phyloP scores from a whole-genome alignment of 1,139 yeast species.

The Kodamaea anthophila region DNA sequence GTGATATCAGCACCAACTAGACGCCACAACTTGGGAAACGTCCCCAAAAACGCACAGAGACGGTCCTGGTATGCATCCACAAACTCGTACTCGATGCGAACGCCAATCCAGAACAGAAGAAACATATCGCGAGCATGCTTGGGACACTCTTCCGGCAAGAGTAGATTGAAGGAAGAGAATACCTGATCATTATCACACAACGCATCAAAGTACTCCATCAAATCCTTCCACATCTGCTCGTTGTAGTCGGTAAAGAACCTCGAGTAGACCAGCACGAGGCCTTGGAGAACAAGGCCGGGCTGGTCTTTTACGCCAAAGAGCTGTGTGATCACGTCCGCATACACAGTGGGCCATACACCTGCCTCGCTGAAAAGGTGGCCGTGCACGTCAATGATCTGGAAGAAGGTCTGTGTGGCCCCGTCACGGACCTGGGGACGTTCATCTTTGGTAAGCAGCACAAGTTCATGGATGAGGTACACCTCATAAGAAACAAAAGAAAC shows the following conservation, averaged over 20 bases:
- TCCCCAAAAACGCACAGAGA: slow-evolving; percentile 42
- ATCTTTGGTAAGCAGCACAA: slow-evolving; percentile 61
- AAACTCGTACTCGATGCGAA: slow-evolving; percentile 56
- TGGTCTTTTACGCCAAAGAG: slow-evolving; percentile 36
- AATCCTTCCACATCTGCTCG: slow-evolving; percentile 35
- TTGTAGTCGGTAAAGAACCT: slow-evolving; percentile 33
- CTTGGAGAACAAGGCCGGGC: slow-evolving; percentile 55
- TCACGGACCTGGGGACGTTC: slow-evolving; percentile 75
- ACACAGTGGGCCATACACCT: slow-evolving; percentile 53
- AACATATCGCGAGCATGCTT: slow-evolving; percentile 12
- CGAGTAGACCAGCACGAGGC: slow-evolving; percentile 47
- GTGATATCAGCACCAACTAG: slow-evolving; percentile 26
- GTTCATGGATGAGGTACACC: slow-evolving; percentile 54
- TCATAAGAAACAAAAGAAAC: slow-evolving; percentile 40
- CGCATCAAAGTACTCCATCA: slow-evolving; percentile 42
- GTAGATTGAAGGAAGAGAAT: slow-evolving; percentile 45
- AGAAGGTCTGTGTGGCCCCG: slow-evolving; percentile 84
- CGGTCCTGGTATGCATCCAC: slow-evolving; percentile 49
- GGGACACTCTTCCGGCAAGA: slow-evolving; percentile 24
- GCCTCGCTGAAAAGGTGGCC: slow-evolving; percentile 45
- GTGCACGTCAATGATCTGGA: slow-evolving; percentile 77
- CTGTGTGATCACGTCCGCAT: slow-evolving; percentile 41
- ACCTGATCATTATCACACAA: slow-evolving; percentile 47
- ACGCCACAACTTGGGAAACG: slow-evolving; percentile 43
- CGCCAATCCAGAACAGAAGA: slow-evolving; percentile 51